A percentile compares a stretch with the other conserved stretches of the same genome.
Evolutionary conservation across 768 basidiomycete genomes (phyloP).

Genomic region (Glaciozyma antarctica): DNA sequence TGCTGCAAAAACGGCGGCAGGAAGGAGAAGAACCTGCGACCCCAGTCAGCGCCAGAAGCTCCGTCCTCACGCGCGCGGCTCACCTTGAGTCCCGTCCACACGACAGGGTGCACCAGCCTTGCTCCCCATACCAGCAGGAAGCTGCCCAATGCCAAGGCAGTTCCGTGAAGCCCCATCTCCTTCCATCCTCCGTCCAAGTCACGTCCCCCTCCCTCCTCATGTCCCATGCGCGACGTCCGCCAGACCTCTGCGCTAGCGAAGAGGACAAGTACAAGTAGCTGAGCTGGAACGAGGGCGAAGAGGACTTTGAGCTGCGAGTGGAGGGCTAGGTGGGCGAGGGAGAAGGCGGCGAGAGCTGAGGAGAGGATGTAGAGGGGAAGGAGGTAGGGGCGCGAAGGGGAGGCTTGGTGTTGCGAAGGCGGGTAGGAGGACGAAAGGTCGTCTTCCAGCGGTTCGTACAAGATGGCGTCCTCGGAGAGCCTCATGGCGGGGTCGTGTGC

Average conservation of each 20-base stretch:
- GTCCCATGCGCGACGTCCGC: background rate
- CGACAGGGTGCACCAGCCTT: background rate
- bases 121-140: background rate
- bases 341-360: background rate
- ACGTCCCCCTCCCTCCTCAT: background rate
- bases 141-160: background rate
- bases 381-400: no score
- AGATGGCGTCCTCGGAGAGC: no score
- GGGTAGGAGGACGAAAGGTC: no score
- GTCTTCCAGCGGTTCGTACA: no score
- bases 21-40: background rate
- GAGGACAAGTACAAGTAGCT: no score
- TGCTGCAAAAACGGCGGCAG: background rate
- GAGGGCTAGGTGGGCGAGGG: slow-evolving; percentile 1
- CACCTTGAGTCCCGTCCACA: background rate
- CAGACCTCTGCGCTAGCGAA: background rate
- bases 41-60: background rate
- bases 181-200: background rate
- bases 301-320: background rate
- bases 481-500: no score
- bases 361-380: background rate
- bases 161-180: background rate
- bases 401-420: no score
- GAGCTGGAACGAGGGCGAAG: background rate
- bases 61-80: background rate